Evolutionary conservation across 305 asterid genomes (phyloP).

Genomic region (Caryopteris hybrid): DNA sequence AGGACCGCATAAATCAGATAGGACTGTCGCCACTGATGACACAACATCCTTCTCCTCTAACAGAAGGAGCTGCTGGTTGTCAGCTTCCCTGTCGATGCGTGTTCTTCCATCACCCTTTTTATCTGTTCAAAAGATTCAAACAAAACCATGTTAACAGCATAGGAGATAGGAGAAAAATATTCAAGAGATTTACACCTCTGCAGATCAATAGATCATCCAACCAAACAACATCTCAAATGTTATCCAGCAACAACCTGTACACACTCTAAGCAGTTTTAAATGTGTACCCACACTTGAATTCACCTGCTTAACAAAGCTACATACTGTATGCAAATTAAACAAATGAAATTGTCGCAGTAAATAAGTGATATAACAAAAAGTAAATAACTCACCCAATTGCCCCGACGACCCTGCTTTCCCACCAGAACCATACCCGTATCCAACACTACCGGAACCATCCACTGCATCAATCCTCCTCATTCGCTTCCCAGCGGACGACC

Average conservation of each 20-base stretch:
- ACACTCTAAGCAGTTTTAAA: neutral
- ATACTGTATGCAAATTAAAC: neutral
- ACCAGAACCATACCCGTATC: conserved; percentile 53
- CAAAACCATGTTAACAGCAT: neutral
- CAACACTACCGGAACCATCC: conserved; percentile 33
- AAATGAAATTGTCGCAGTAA: neutral
- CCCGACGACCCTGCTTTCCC: conserved; percentile 60
- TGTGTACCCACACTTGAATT: neutral
- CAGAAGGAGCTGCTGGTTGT: conserved; percentile 75
- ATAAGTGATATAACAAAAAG: neutral
- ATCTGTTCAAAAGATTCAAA: conserved; percentile 41
- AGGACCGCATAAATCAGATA: conserved; percentile 91
- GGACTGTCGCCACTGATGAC: conserved; percentile 81
- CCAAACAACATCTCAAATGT: neutral
- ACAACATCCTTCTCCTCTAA: conserved; percentile 95
- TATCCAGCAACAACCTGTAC: neutral
- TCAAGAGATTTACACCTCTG: neutral
- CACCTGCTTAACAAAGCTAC: conserved; percentile 7
- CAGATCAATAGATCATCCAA: neutral
- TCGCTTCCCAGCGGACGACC: conserved; percentile 42
- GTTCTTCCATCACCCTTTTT: conserved; percentile 70
- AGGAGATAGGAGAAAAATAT: neutral
- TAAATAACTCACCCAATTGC: conserved; percentile 44
- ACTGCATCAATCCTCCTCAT: conserved; percentile 42
- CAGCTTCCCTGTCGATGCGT: conserved; percentile 72